Percentiles rank a stretch among this genome's conserved stretches.
Evolutionary conservation across 352 stramenopile species (phyloP).

Genomic region (Phytophthora ramorum): DNA sequence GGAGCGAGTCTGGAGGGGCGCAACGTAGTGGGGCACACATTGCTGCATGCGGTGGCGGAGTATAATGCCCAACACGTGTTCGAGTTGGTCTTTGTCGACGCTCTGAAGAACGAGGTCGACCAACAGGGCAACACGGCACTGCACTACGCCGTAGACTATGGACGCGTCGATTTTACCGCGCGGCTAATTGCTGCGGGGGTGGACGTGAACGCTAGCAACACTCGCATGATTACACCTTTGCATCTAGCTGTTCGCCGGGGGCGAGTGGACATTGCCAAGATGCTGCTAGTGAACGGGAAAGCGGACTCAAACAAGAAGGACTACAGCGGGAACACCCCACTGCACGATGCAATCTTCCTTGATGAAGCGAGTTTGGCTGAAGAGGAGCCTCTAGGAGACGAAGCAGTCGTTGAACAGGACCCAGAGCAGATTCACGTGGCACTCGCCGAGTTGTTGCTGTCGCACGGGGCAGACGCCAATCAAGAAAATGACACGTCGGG

Average conservation of each 20-base stretch:
- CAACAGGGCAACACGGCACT: not conserved
- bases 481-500: not conserved
- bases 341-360: conserved; percentile 16
- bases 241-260: not conserved
- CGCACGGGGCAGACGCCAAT: not conserved
- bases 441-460: not conserved
- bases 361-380: conserved; percentile 6
- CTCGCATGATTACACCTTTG: not conserved
- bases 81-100: not conserved
- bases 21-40: not conserved
- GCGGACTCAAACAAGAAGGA: conserved; percentile 9
- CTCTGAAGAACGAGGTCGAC: not conserved
- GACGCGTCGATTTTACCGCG: not conserved
- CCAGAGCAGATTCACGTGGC: not conserved
- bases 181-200: not conserved
- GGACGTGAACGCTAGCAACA: not conserved
- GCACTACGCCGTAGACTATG: not conserved
- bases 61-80: not conserved
- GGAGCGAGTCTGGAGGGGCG: not conserved
- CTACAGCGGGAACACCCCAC: conserved; percentile 5
- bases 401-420: not conserved
- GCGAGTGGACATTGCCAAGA: not conserved
- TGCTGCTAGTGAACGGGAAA: conserved; percentile 2
- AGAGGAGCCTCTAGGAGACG: conserved; percentile 7
- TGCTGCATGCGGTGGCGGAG: not conserved